Evolutionary conservation across 148 eudicot genomes (phyloP), one percentile per base, ranked within the genome.

Genomic region (Spergularia bocconei): DNA sequence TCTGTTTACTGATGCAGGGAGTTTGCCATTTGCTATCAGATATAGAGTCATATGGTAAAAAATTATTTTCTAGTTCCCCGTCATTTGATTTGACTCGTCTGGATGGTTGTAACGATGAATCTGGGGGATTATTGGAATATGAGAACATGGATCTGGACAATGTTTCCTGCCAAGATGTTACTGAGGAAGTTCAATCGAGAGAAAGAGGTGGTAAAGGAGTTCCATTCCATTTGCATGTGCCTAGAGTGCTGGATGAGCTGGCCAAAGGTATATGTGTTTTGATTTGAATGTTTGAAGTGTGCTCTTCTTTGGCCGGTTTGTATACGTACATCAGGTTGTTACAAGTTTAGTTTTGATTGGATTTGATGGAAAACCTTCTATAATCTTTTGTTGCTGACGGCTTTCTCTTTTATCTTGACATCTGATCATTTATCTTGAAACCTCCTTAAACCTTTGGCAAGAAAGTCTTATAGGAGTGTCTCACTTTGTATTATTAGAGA

Each of bases 101-200:
- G 69, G 88, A 87, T 77, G 91, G 79, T 41, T 69, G 82, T 73
- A 66, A 71, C 61, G 81, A 82, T 83, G 89, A 80, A 77, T 29
- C 79, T 16, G 82, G 82, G 81, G 77, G 87, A 77, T 73, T 74
- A 75, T 53, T 78, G 73, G 87, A 85, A 38, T 90, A 78, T 74
- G 96, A 89, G 75, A 84, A 85, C 78, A 92, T 92, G 97, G 99
- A 95, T 76, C 80, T 89, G 75, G 99, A 95, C 70, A 86, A 81
- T 75, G 70, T 80, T 67, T 87, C 77, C 71, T 78, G 71, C 72
- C 88, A 90, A 70, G 88, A 85, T 77, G 81, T 81, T 52, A 82
- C 52, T 52, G 85, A 84, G 78, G 86, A 84, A 77, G 78, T 80
- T 83, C 87, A 79, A 82, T 84, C 86, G 58, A 81, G 82, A 70